Base-by-base conservation (phyloP, 2,329 filamentous ascomycete genomes). In the Colletotrichum tamarilloi region DNA sequence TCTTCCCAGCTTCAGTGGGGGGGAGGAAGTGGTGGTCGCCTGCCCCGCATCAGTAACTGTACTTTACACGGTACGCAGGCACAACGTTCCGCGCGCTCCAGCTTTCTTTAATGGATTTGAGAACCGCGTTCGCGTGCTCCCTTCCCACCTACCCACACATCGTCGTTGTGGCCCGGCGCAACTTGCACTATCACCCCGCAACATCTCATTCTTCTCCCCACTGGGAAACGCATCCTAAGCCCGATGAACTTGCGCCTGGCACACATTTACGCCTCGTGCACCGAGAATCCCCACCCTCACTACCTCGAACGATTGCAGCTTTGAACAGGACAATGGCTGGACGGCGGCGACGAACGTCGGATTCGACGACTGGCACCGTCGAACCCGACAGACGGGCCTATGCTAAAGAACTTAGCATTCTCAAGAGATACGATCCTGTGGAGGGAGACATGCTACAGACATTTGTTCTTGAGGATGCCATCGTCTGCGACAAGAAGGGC, bases 401-500 rank as follows among this genome's bases (percentile, higher is more conserved):
- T 72, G 74, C 77, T 28, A 79, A 78, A 38, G 84, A 86, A 70
- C 73, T 75, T 5, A 74, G 78, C 1, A 70, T 87, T 1, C 79
- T 87, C 9, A 84, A 83, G 69, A 56, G 30, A 14, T 64, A 57
- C 38, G 60, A 69, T 28, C 30, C 57, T 12, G 26, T 57, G 11
- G 58, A 73, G 8, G 38, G 28, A 7, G 52, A 65, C 7, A 56
- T 66, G 66, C 32, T 73, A 16, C 71, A 73, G 5, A 75, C 73
- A 0, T 75, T 70, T n/a, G 67, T 76, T 55, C 56, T 76, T 12
- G 73, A 76, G 63, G 69, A 93, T 78, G 92, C 88, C 49, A 85
- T 88, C 22, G 86, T 94, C n/a, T 87, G 89, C 74, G 82, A 84
- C 62, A 85, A 82, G 59, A 85, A 91, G 76, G 87, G 89, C 35